These are phyloP conservation scores for Brassica rapa DNA, from an alignment of 345 rosid species.

Conservation along the genomic window DNA sequence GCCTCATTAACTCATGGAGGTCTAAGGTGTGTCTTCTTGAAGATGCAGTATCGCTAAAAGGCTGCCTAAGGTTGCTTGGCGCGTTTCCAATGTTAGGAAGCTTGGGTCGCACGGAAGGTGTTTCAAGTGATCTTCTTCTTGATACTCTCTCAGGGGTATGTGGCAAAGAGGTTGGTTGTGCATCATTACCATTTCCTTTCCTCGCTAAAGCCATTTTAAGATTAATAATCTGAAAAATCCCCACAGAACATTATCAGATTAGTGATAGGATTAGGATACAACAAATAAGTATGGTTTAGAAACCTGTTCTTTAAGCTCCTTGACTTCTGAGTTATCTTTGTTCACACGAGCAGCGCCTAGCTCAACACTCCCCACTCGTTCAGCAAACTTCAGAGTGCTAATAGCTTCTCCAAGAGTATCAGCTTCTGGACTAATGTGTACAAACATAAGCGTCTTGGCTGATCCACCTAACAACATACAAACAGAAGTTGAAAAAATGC, in stretches of 20 bases:
- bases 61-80: not conserved
- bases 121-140: not conserved
- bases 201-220: not conserved
- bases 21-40: not conserved
- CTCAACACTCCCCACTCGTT: not conserved
- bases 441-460: not conserved
- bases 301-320: not conserved
- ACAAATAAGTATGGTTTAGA: not conserved
- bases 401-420: not conserved
- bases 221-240: not conserved
- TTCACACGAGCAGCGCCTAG: not conserved
- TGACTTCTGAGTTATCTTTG: not conserved
- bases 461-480: not conserved
- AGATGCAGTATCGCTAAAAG: not conserved
- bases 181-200: not conserved
- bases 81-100: not conserved
- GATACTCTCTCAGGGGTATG: not conserved
- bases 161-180: not conserved
- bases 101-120: not conserved
- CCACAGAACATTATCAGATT: not conserved
- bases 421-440: not conserved
- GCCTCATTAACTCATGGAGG: not conserved
- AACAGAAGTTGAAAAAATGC: not conserved
- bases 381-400: not conserved
- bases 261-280: not conserved